These are phyloP conservation scores for Dysphania ambrosioides DNA, from an alignment of 148 eudicot species.

Conservation along the genomic window DNA sequence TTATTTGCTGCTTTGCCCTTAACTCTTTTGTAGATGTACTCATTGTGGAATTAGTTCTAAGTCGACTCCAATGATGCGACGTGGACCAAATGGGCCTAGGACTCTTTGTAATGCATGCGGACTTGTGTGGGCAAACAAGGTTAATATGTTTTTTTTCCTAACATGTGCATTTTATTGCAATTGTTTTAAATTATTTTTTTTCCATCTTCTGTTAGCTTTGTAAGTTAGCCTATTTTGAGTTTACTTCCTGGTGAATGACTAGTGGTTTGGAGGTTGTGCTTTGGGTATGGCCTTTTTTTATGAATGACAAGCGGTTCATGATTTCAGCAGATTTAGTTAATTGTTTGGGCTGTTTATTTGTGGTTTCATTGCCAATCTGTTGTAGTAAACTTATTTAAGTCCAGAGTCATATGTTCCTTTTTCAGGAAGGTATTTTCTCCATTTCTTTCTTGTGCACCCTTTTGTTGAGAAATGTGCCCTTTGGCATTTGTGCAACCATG, in stretches of 20 bases:
- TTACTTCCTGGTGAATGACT: not conserved
- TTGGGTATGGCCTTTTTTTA: too few species aligned
- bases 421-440: not conserved
- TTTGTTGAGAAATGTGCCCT: not conserved
- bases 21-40: slow-evolving; percentile 37
- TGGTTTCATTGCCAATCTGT: not conserved
- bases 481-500: slow-evolving; percentile 1
- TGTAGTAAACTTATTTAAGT: not conserved
- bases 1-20: slow-evolving; percentile 9
- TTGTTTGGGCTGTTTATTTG: slow-evolving; percentile 4
- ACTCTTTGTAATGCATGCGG: slow-evolving; percentile 95
- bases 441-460: slow-evolving; percentile 1
- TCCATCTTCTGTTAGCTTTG: not conserved
- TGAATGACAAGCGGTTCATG: too few species aligned
- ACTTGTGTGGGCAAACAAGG: slow-evolving; percentile 82
- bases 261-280: too few species aligned
- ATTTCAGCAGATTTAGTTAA: not conserved
- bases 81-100: slow-evolving; percentile 85
- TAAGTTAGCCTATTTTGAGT: not conserved
- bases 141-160: slow-evolving; percentile 21
- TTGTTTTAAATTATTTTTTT: not conserved
- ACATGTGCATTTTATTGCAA: not conserved
- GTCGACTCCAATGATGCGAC: slow-evolving; percentile 82
- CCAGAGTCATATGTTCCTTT: not conserved
- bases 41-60: slow-evolving; percentile 63